A percentile compares a stretch with the other conserved stretches of the same genome.
phyloP scores from a whole-genome alignment of 257 asterid species.

The Nyctanthes arbortristis region DNA sequence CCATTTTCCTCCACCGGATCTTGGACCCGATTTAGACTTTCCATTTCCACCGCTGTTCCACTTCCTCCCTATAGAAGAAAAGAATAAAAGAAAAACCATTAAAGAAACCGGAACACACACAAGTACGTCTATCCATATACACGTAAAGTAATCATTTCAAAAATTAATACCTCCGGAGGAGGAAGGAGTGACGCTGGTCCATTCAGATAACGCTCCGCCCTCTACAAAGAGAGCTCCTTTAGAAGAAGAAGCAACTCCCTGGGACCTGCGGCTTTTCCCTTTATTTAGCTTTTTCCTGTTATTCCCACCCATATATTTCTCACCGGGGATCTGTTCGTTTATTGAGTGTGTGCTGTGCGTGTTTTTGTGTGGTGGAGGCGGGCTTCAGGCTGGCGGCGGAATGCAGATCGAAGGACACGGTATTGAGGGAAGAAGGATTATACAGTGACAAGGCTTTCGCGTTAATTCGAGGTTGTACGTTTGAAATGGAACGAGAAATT shows the following conservation, averaged over 20 bases:
- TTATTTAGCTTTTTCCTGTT: conserved; percentile 47
- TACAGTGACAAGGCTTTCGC: no score
- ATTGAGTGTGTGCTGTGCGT: background rate
- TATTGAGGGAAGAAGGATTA: no score
- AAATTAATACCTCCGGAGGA: conserved; percentile 62
- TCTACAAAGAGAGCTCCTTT: conserved; percentile 63
- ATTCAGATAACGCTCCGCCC: conserved; percentile 81
- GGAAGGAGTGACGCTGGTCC: conserved; percentile 62
- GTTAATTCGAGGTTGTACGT: no score
- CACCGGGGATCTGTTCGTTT: background rate
- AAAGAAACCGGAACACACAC: background rate
- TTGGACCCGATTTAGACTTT: conserved; percentile 22
- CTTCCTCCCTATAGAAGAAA: conserved; percentile 43
- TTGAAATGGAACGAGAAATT: no score
- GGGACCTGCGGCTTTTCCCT: conserved; percentile 43
- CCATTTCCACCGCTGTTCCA: conserved; percentile 46
- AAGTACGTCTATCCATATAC: background rate
- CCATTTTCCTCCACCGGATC: conserved; percentile 45
- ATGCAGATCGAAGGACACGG: no score
- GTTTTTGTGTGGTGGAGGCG: conserved; percentile 16
- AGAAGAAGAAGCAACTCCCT: conserved; percentile 34
- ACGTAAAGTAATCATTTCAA: background rate
- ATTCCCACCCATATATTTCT: conserved; percentile 51
- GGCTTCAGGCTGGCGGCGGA: no score
- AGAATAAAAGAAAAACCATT: no score